Conservation (phyloP, 345 rosid genomes). For the Populus davidiana region DNA sequence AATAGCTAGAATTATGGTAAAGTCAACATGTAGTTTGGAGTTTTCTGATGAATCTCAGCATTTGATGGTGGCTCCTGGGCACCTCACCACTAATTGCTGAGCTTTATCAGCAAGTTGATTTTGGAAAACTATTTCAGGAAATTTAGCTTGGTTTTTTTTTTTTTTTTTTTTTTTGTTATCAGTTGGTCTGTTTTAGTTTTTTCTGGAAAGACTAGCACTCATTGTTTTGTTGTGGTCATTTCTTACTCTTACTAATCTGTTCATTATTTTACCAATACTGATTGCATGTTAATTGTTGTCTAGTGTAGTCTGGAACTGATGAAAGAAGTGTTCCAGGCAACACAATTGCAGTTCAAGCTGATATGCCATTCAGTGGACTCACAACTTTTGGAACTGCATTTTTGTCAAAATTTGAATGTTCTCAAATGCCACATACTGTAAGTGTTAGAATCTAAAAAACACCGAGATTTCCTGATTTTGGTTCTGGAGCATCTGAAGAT, state of each 20-base stretch:
- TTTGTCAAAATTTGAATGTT: slow-evolving; percentile 91
- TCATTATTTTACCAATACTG: not conserved
- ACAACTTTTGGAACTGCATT: slow-evolving; percentile 91
- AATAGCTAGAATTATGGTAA: no score
- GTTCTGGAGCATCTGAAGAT: slow-evolving; percentile 16
- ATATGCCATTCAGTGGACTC: slow-evolving; percentile 93
- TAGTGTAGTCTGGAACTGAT: slow-evolving; percentile 77
- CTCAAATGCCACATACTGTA: slow-evolving; percentile 97
- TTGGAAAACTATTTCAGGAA: no score
- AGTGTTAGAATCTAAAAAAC: slow-evolving; percentile 22
- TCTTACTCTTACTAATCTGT: not conserved
- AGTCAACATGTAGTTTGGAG: no score
- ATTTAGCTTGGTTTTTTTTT: not conserved
- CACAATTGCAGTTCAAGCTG: slow-evolving; percentile 90
- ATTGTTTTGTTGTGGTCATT: not conserved
- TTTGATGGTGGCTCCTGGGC: no score
- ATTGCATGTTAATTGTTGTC: slow-evolving; percentile 11
- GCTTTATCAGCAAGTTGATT: no score
- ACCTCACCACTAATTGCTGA: no score
- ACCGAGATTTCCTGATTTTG: not conserved
- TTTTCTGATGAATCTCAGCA: no score
- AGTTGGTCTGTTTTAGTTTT: not conserved
- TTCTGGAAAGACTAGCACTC: no score
- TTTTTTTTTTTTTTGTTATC: not conserved
- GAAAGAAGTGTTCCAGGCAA: slow-evolving; percentile 98